Percentiles rank a stretch among this genome's conserved stretches.
Conservation (phyloP, 176 grass and related monocot species). For the Oryza meyeriana region DNA sequence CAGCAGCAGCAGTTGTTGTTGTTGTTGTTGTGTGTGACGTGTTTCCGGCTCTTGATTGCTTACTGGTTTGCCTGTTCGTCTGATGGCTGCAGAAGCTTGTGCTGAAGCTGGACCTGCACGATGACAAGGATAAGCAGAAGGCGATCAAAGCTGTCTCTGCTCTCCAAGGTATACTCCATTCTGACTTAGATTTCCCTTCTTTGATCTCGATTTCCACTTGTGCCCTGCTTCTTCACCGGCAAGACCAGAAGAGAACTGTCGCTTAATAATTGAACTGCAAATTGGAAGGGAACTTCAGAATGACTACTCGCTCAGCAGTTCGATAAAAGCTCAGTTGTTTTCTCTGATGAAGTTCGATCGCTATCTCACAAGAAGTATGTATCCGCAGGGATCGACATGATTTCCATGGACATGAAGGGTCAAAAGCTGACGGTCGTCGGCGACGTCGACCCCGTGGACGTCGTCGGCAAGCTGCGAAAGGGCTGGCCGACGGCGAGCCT, state of each 20-base stretch:
- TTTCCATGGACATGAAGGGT: constrained; percentile 69
- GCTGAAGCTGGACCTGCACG: constrained; percentile 77
- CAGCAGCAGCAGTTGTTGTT: too few relatives aligned
- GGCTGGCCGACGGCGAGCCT: constrained; percentile 17
- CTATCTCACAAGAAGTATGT: neutral
- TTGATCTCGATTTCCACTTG: neutral
- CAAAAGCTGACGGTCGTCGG: constrained; percentile 70
- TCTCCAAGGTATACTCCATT: constrained; percentile 37
- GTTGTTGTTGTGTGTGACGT: neutral
- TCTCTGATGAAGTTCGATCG: neutral
- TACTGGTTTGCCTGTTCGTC: neutral
- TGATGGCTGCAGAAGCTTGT: constrained; percentile 49
- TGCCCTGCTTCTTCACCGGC: neutral
- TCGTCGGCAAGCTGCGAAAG: constrained; percentile 55
- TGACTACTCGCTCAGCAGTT: neutral
- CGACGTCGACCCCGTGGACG: constrained; percentile 49
- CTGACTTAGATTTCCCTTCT: neutral
- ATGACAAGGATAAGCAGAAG: constrained; percentile 73
- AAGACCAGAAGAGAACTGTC: too few relatives aligned
- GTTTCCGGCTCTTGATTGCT: neutral
- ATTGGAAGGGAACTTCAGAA: too few relatives aligned
- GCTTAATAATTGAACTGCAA: too few relatives aligned
- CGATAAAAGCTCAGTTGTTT: neutral
- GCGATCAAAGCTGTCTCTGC: constrained; percentile 63
- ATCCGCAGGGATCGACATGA: constrained; percentile 52